Evolutionary conservation across 352 stramenopile genomes (phyloP).

Genomic region (Globisporangium alternatum): DNA sequence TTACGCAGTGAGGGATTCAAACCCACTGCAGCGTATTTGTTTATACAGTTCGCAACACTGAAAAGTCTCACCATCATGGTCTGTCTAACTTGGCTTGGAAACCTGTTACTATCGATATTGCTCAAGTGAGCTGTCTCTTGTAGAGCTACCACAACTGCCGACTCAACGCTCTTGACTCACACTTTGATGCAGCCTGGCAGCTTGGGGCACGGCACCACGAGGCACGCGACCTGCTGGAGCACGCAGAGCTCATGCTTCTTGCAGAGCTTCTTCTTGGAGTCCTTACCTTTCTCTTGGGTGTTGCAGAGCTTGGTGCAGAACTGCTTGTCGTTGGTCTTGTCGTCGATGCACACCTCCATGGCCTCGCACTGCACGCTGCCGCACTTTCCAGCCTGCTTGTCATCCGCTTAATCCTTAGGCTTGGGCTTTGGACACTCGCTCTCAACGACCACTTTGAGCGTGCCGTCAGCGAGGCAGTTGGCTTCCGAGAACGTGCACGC

Average conservation of each 20-base stretch:
- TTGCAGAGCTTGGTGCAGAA: conserved; percentile 2
- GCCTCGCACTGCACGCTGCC: background rate
- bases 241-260: conserved; percentile 6
- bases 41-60: background rate
- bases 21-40: background rate
- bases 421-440: conserved; percentile 1
- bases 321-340: background rate
- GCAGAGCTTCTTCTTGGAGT: background rate
- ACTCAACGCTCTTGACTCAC: background rate
- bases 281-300: background rate
- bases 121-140: too few species aligned
- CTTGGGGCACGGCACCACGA: background rate
- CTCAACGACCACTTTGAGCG: conserved; percentile 10
- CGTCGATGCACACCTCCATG: background rate
- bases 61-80: too few species aligned
- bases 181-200: background rate
- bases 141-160: too few species aligned
- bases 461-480: conserved; percentile 14
- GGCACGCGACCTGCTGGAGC: background rate
- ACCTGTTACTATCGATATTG: background rate
- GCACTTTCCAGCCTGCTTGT: background rate
- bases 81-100: too few species aligned
- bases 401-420: background rate
- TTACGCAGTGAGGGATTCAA: too few species aligned
- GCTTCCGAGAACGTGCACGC: conserved; percentile 24